phyloP scores from a whole-genome alignment of 1,284 basidiomycete species.

The Pseudozyma thailandica region DNA sequence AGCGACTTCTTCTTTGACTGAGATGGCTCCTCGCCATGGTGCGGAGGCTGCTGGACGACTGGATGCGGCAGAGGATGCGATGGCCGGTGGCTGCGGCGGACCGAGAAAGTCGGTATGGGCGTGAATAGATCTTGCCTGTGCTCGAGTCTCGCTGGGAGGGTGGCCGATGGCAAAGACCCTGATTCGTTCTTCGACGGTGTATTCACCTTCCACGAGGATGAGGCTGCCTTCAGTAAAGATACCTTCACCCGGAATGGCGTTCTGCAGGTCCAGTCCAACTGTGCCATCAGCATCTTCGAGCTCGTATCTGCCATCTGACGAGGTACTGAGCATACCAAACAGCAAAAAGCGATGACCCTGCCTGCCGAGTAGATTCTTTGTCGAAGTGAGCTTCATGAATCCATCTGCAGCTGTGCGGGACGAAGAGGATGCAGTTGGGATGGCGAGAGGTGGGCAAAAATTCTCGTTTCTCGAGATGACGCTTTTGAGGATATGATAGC shows the following conservation, averaged over 20 bases:
- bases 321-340: constrained; percentile 89
- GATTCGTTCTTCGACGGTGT: constrained; percentile 88
- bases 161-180: constrained; percentile 94
- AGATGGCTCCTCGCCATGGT: constrained; percentile 76
- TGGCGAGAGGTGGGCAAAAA: constrained; percentile 63
- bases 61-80: constrained; percentile 7
- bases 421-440: constrained; percentile 19
- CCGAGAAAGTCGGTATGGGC: constrained; percentile 76
- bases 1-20: constrained; percentile 87
- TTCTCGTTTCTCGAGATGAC: constrained; percentile 65
- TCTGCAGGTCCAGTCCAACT: constrained; percentile 87
- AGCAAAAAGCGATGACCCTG: constrained; percentile 90
- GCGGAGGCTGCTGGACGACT: constrained; percentile 3
- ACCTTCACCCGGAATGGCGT: constrained; percentile 87
- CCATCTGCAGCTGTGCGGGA: constrained; percentile 23
- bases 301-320: constrained; percentile 87
- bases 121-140: constrained; percentile 43
- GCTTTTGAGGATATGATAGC: constrained; percentile 57
- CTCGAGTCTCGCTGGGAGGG: constrained; percentile 74
- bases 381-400: constrained; percentile 80
- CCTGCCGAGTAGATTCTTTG: constrained; percentile 92
- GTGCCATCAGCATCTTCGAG: constrained; percentile 93
- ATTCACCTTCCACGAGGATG: constrained; percentile 94
- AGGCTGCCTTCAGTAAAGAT: constrained; percentile 96
- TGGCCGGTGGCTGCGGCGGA: constrained; percentile 68